phyloP scores from a whole-genome alignment of 805 yeast species.

The Vanderwaltozyma yarrowii region DNA sequence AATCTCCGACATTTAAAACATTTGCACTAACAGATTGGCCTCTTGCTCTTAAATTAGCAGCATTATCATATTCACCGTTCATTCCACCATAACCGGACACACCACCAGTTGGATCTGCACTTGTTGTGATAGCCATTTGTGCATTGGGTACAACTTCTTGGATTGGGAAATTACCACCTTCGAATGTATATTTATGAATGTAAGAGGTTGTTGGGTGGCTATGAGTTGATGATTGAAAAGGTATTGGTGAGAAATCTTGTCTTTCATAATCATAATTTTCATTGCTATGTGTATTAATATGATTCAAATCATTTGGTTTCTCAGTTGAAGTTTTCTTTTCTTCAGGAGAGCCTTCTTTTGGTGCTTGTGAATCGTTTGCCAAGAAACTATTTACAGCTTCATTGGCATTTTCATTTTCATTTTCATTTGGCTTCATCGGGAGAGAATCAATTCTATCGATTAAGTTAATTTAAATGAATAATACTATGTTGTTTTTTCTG shows the following conservation, averaged over 20 bases:
- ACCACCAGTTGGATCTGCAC: conserved; percentile 2
- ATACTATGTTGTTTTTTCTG: too few relatives aligned
- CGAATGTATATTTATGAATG: conserved; percentile 20
- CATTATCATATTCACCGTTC: conserved; percentile 5
- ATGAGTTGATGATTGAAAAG: not conserved
- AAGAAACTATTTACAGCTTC: not conserved
- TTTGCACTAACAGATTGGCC: conserved; percentile 16
- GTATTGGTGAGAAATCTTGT: conserved; percentile 11
- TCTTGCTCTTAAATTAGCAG: conserved; percentile 9
- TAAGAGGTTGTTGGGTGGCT: conserved; percentile 13
- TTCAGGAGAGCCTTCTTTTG: not conserved
- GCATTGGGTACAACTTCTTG: conserved; percentile 28
- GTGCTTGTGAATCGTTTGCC: not conserved
- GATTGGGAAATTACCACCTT: conserved; percentile 13
- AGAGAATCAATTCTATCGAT: too few relatives aligned
- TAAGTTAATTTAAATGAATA: too few relatives aligned
- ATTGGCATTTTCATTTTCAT: not conserved
- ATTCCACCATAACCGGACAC: too few relatives aligned
- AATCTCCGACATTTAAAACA: conserved; percentile 12
- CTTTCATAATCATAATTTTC: conserved; percentile 14
- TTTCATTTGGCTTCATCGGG: too few relatives aligned
- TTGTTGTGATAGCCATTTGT: conserved; percentile 11
- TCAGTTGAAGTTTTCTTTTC: not conserved
- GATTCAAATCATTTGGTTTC: not conserved
- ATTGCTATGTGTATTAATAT: conserved; percentile 1